Percentiles rank a stretch among this genome's conserved stretches.
phyloP scores from a whole-genome alignment of 192 early-diverging fungal genomes.

The Coemansia sp. region DNA sequence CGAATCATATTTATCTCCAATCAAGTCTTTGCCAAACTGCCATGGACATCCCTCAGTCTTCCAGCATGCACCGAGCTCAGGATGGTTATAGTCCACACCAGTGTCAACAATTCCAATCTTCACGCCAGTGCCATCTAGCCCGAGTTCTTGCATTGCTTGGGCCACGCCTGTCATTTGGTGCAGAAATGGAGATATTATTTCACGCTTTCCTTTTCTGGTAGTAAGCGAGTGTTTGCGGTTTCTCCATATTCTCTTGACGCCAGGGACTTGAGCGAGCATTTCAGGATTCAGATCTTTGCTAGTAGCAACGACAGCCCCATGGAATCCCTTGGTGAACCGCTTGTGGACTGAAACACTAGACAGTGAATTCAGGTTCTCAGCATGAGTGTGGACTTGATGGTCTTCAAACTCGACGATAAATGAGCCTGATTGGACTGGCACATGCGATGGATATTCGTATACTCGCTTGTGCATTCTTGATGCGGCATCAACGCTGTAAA shows the following conservation, averaged over 20 bases:
- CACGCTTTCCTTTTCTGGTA: background rate
- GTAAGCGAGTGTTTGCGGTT: conserved; percentile 9
- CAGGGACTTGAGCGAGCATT: background rate
- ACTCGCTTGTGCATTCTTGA: background rate
- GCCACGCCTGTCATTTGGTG: conserved; percentile 60
- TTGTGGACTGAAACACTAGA: conserved; percentile 12
- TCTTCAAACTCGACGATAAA: conserved; percentile 36
- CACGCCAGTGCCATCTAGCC: conserved; percentile 61
- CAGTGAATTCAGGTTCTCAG: background rate
- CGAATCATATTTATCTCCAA: conserved; percentile 56
- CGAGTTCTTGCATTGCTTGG: conserved; percentile 53
- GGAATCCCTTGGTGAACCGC: conserved; percentile 14
- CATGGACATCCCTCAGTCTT: conserved; percentile 61
- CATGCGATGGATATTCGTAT: conserved; percentile 7
- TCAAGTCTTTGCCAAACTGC: conserved; percentile 62
- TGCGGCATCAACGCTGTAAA: background rate
- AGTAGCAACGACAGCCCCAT: conserved; percentile 22
- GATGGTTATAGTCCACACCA: conserved; percentile 54
- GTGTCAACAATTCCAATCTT: conserved; percentile 54
- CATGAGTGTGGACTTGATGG: conserved; percentile 10
- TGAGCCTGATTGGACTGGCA: conserved; percentile 6
- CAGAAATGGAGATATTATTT: conserved; percentile 2
- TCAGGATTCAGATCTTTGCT: conserved; percentile 2
- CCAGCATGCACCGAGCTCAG: conserved; percentile 52
- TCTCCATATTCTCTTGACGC: conserved; percentile 19